Percentiles rank a stretch among this genome's conserved stretches.
phyloP scores from a whole-genome alignment of 2,329 filamentous ascomycete genomes.

The Paecilomyces sp. region DNA sequence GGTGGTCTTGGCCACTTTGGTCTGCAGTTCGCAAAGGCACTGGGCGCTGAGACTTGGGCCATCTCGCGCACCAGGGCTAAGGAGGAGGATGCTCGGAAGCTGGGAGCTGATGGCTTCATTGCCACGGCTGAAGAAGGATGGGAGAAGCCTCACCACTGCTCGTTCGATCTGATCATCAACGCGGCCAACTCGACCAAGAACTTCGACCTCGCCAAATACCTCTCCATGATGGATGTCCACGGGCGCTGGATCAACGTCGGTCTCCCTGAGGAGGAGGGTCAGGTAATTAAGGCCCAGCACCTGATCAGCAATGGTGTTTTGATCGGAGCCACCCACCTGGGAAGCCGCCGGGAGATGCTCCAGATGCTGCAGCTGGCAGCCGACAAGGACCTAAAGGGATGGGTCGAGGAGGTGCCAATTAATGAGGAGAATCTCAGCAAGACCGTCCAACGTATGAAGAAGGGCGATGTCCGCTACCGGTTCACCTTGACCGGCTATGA shows the following conservation, averaged over 20 bases:
- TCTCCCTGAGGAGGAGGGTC: constrained; percentile 68
- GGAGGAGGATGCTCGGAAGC: constrained; percentile 52
- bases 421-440: constrained; percentile 62
- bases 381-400: constrained; percentile 61
- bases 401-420: constrained; percentile 66
- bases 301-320: constrained; percentile 67
- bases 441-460: constrained; percentile 61
- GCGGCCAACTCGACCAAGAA: constrained; percentile 68
- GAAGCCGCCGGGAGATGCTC: constrained; percentile 62
- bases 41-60: constrained; percentile 56
- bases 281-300: constrained; percentile 64
- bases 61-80: constrained; percentile 55
- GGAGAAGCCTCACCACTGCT: constrained; percentile 47
- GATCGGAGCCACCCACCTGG: constrained; percentile 65
- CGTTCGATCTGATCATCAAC: constrained; percentile 62
- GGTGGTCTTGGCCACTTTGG: constrained; percentile 67
- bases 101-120: constrained; percentile 57
- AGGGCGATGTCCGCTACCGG: constrained; percentile 65
- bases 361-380: constrained; percentile 66
- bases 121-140: constrained; percentile 51
- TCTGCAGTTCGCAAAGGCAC: constrained; percentile 61
- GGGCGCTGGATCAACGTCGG: constrained; percentile 74
- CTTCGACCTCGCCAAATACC: constrained; percentile 58
- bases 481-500: constrained; percentile 55
- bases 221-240: constrained; percentile 73